These are phyloP conservation scores for Xylariaceae sp. DNA, from an alignment of 2,329 filamentous ascomycete genomes.

Conservation along the genomic window DNA sequence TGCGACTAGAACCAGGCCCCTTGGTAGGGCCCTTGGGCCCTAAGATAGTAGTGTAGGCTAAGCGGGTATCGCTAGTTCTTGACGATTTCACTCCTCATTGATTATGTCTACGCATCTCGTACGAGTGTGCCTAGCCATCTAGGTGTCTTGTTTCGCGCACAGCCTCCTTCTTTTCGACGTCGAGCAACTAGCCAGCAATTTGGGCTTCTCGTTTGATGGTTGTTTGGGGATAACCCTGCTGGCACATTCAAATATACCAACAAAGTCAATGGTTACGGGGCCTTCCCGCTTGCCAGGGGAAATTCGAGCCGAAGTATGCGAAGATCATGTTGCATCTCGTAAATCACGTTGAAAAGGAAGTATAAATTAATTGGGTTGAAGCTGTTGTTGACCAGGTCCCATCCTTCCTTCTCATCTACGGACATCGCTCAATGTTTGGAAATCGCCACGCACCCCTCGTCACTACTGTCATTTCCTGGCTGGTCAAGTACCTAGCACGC, in stretches of 20 bases:
- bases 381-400: slow-evolving; percentile 16
- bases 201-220: slow-evolving; percentile 50
- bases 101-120: slow-evolving; percentile 15
- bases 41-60: no score
- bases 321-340: slow-evolving; percentile 7
- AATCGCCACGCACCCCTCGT: background rate
- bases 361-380: slow-evolving; percentile 36
- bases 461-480: background rate
- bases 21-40: no score
- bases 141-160: slow-evolving; percentile 17
- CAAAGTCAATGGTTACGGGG: slow-evolving; percentile 14
- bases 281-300: slow-evolving; percentile 3
- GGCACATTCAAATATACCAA: slow-evolving; percentile 39
- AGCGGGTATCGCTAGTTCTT: slow-evolving; percentile 31
- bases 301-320: slow-evolving; percentile 13
- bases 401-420: background rate
- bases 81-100: slow-evolving; percentile 27
- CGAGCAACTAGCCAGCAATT: slow-evolving; percentile 23
- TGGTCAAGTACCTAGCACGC: background rate
- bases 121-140: slow-evolving; percentile 1
- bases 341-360: slow-evolving; percentile 16
- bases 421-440: slow-evolving; percentile 1
- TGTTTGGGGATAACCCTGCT: slow-evolving; percentile 51
- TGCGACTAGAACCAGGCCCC: slow-evolving; percentile 4
- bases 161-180: slow-evolving; percentile 15